Evolutionary conservation across 305 asterid species (phyloP).

Genomic region (Plantago coronopus): DNA sequence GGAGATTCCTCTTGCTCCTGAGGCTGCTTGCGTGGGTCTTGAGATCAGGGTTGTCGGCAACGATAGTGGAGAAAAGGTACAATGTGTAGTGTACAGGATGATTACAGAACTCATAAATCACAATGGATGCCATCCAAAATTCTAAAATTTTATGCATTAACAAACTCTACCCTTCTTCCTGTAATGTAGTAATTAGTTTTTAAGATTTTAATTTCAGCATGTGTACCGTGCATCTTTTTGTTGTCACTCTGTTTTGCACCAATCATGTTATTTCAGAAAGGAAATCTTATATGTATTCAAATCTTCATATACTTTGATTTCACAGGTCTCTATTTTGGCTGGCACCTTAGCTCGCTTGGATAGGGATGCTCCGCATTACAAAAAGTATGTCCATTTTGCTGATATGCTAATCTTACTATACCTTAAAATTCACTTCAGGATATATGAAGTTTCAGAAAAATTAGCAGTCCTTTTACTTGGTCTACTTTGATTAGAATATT

Average conservation of each 20-base stretch:
- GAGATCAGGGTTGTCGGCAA: slow-evolving; percentile 99
- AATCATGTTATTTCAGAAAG: not conserved
- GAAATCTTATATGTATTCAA: slow-evolving; percentile 7
- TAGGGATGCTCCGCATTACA: slow-evolving; percentile 95
- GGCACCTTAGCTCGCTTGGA: slow-evolving; percentile 99
- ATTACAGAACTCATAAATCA: not conserved
- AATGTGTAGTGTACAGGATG: slow-evolving; percentile 22
- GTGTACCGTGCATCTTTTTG: not conserved
- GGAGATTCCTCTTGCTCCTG: slow-evolving; percentile 94
- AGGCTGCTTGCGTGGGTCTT: slow-evolving; percentile 94
- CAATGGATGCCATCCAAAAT: not conserved
- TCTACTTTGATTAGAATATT: not conserved
- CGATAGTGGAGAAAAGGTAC: slow-evolving; percentile 99
- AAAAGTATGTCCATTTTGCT: slow-evolving; percentile 53
- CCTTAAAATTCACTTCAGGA: slow-evolving; percentile 17
- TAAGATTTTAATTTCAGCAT: slow-evolving; percentile 4
- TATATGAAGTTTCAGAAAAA: slow-evolving; percentile 14
- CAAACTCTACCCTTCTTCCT: not conserved
- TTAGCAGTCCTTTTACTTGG: slow-evolving; percentile 14
- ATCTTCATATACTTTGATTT: slow-evolving; percentile 26
- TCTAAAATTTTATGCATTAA: slow-evolving; percentile 8
- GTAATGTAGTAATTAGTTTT: slow-evolving; percentile 13
- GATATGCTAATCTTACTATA: slow-evolving; percentile 15
- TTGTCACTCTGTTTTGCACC: not conserved
- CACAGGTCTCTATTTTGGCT: slow-evolving; percentile 95